Conservation (phyloP, 179 eudicot species). For the Silene coronaria region DNA sequence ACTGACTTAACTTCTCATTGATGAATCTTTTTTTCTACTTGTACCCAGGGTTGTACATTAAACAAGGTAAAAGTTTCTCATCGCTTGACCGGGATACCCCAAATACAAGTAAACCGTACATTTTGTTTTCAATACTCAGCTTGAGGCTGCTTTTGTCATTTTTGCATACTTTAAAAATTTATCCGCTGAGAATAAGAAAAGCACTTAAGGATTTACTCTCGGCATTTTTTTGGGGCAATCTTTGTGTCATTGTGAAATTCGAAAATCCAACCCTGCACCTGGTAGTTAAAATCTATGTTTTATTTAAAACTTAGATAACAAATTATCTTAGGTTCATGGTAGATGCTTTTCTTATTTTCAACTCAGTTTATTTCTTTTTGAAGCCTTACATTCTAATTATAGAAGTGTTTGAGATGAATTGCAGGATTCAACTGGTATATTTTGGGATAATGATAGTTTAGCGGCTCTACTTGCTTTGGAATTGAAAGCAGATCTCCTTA, state of each 20-base stretch:
- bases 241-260: conserved; percentile 16
- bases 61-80: conserved; percentile 19
- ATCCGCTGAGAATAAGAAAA: neutral
- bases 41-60: neutral
- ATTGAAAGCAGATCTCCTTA: conserved; percentile 88
- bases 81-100: conserved; percentile 25
- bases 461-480: conserved; percentile 89
- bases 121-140: conserved; percentile 19
- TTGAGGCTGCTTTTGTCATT: conserved; percentile 16
- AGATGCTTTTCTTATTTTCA: neutral
- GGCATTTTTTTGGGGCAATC: neutral
- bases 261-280: conserved; percentile 6
- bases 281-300: conserved; percentile 3
- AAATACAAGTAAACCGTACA: conserved; percentile 9
- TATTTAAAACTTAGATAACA: neutral
- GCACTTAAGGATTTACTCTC: conserved; percentile 3
- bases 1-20: neutral
- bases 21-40: neutral
- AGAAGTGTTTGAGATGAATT: conserved; percentile 15
- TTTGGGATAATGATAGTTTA: conserved; percentile 98
- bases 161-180: neutral
- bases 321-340: conserved; percentile 9
- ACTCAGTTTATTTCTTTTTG: conserved; percentile 7
- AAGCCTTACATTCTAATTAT: conserved; percentile 15
- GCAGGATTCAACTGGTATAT: conserved; percentile 92